Base-by-base conservation (phyloP, 2,329 filamentous ascomycete genomes). In the Pezizomycotina sp. region DNA sequence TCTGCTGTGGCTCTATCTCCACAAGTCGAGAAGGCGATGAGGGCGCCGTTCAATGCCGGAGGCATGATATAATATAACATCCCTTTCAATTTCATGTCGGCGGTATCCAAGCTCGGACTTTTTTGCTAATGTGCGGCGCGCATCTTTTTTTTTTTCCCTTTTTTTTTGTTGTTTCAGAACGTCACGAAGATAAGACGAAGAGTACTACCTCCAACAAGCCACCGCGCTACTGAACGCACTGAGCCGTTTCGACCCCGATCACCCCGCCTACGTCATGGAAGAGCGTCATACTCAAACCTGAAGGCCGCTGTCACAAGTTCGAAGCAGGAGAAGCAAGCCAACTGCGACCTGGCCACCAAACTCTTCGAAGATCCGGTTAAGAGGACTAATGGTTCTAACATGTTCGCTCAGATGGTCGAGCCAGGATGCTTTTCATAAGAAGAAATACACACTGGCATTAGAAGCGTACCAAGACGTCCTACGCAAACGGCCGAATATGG, bases 301-400 rank as follows among this genome's bases (percentile, higher is more conserved):
- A 77, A 80, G 52, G 82, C 91, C 19, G 92, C 89, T 12, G 0
- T 62, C 91, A 10, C 78, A 83, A 52, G 68, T 73, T 1, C 81
- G 6, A 47, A 44, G 23, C 34, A 43, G 5, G 53, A 62, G 68
- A 48, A 46, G 34, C 55, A 72, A 54, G 68, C 74, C 32, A 83
- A 93, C 49, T 74, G 83, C 44, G 80, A 82, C 49, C 74, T 78
- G 45, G 84, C 89, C 1, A 64, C 86, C 45, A 93, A 92, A 58
- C 82, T 80, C 44, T 98, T 98, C 54, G 89, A 98, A 47, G 86
- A 95, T 56, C 83, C 86, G 2, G 73, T 89, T 32, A 74, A 82
- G 46, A 74, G 79, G 5, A 93, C 86, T 0, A 69, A 77, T 36
- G 75, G 77, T 18, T 79, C 77, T 55, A 98, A 98, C 53, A 76